Percentiles rank a stretch among this genome's conserved stretches.
Conservation (phyloP, 306 rosid genomes). For the Quercus bicolor region DNA sequence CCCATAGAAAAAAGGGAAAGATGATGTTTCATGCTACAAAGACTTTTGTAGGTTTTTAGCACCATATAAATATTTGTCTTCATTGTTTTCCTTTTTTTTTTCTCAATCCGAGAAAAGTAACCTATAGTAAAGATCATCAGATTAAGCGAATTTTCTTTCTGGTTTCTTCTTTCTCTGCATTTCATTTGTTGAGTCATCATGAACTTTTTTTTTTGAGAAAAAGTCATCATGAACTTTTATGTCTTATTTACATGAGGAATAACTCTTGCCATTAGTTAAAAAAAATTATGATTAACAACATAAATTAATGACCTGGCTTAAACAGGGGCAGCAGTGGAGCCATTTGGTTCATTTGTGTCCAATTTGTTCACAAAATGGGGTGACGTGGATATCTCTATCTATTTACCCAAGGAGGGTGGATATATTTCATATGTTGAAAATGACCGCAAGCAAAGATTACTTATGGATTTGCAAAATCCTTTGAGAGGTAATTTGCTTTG, state of each 20-base stretch:
- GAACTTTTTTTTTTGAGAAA: neutral
- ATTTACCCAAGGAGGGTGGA: slow-evolving; percentile 57
- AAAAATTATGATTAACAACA: neutral
- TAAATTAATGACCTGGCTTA: slow-evolving; percentile 23
- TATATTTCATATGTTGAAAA: slow-evolving; percentile 52
- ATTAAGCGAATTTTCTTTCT: slow-evolving; percentile 8
- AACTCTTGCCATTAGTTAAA: slow-evolving; percentile 7
- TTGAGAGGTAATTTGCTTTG: slow-evolving; percentile 41
- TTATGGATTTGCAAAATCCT: slow-evolving; percentile 44
- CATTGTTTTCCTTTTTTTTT: neutral
- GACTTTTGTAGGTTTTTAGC: slow-evolving; percentile 1
- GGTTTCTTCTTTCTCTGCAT: neutral
- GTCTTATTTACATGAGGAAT: slow-evolving; percentile 1
- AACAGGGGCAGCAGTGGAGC: slow-evolving; percentile 89
- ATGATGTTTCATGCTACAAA: neutral
- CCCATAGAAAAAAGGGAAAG: neutral
- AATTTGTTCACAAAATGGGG: slow-evolving; percentile 74
- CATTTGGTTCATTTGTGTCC: slow-evolving; percentile 88
- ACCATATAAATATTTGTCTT: neutral
- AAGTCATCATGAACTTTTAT: neutral
- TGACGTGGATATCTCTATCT: slow-evolving; percentile 85
- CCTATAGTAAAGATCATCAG: slow-evolving; percentile 7
- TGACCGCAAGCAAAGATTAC: slow-evolving; percentile 49
- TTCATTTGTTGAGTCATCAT: slow-evolving; percentile 1
- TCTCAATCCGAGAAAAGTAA: neutral